Evolutionary conservation across 2,329 filamentous ascomycete species (phyloP).

Genomic region (Passalora sequoiae): DNA sequence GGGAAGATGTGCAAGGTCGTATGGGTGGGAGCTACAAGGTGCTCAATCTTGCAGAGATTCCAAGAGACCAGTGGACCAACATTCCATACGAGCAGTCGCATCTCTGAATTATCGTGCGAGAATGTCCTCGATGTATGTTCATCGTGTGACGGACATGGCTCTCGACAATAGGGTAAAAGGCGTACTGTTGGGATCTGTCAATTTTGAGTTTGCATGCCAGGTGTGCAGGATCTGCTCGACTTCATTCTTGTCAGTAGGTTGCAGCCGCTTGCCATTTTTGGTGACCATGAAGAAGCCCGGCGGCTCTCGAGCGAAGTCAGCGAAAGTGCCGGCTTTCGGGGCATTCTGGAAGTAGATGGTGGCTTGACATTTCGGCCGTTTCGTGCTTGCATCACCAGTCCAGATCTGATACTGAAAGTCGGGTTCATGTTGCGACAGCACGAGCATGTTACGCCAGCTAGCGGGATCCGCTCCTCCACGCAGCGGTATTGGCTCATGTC

Average conservation of each 20-base stretch:
- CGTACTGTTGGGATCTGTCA: neutral
- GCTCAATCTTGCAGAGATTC: conserved; percentile 45
- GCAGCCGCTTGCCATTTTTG: neutral
- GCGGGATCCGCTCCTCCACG: neutral
- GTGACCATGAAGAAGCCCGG: neutral
- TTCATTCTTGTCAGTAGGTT: neutral
- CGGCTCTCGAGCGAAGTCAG: neutral
- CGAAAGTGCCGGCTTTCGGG: neutral
- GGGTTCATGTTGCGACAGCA: neutral
- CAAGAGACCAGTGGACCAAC: conserved; percentile 38
- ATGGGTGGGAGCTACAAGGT: conserved; percentile 46
- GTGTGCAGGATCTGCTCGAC: neutral
- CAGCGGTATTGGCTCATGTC: neutral
- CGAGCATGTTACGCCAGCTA: conserved; percentile 1
- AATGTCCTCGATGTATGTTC: neutral
- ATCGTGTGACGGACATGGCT: neutral
- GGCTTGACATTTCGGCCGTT: neutral
- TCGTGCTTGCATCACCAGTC: neutral
- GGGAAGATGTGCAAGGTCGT: conserved; percentile 46
- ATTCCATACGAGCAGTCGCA: conserved; percentile 2
- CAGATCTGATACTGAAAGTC: conserved; percentile 2
- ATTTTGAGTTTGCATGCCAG: neutral
- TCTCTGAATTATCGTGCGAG: neutral
- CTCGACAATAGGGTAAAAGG: neutral
- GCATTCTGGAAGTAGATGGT: neutral